These are phyloP conservation scores for Herpetomonas tarakana DNA, from an alignment of 208 protist genomes.

Conservation along the genomic window DNA sequence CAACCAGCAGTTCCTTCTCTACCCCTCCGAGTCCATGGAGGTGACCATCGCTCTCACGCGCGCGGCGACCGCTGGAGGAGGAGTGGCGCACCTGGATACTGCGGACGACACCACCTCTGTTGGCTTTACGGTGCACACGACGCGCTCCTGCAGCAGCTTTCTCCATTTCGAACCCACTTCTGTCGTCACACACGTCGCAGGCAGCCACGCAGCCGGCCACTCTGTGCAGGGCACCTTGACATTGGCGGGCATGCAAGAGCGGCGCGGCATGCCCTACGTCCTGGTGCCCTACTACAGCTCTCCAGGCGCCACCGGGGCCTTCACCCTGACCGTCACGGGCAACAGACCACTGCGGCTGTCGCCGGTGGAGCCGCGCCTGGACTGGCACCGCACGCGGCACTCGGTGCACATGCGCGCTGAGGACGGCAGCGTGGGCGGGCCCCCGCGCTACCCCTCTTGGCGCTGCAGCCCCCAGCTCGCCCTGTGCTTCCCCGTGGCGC, in stretches of 20 bases:
- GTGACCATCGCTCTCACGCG: constrained; percentile 52
- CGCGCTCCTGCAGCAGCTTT: constrained; percentile 52
- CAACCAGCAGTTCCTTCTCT: constrained; percentile 87
- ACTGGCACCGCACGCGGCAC: constrained; percentile 54
- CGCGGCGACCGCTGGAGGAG: constrained; percentile 2
- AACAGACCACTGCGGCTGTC: constrained; percentile 62
- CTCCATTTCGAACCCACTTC: constrained; percentile 58
- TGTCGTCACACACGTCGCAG: constrained; percentile 35
- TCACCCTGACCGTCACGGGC: constrained; percentile 49
- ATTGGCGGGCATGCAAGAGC: constrained; percentile 65
- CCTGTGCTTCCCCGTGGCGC: constrained; percentile 63
- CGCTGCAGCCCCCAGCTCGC: constrained; percentile 83
- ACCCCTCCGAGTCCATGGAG: constrained; percentile 55
- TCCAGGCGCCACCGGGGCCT: constrained; percentile 20
- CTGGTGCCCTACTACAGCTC: constrained; percentile 66
- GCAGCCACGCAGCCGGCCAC: neutral
- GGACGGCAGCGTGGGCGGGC: constrained; percentile 70
- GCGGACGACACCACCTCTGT: constrained; percentile 19
- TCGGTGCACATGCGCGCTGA: constrained; percentile 33
- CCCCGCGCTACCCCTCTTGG: constrained; percentile 73
- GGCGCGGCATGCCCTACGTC: constrained; percentile 85
- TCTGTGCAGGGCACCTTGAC: constrained; percentile 18
- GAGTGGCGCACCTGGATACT: no score
- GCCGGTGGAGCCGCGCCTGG: constrained; percentile 54
- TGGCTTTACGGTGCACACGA: constrained; percentile 78